Base-by-base conservation (phyloP, 2,329 filamentous ascomycete species). In the Epichloe gansuensis region DNA sequence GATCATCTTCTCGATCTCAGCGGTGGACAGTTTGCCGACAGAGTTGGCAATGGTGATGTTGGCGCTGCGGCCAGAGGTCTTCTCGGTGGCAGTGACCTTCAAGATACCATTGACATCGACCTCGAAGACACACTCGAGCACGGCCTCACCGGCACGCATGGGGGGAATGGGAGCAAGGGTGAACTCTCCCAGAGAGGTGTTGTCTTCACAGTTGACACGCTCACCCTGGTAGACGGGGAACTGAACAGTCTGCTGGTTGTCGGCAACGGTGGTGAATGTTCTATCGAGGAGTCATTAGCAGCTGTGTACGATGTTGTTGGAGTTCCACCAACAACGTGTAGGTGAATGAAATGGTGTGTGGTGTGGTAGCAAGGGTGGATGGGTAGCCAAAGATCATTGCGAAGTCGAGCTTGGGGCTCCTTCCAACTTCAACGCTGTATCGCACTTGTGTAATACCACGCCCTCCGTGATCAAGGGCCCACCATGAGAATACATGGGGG, bases 11-110 rank as follows among this genome's bases (percentile, higher is more conserved):
- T 98, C 93, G 60, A 98, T 98, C 77, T 98, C 93, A 57, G 75
- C 74, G 51, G 85, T 87, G 57, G 89, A 95, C 61, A 98, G 88
- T 81, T 98, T 98, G 72, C 93, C 93, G 65, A 98, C 91, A 55
- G 93, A 95, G 84, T 98, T 98, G 74, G 88, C 89, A 75, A 98
- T 98, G 70, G 93, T 98, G 73, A 98, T 98, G 84, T 98, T 98
- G 74, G 93, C 93, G 67, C 81, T 93, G 71, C 93, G 90, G 66
- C 93, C 93, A 36, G 93, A 95, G 63, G 89, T 91, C 84, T 98
- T 98, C 82, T 98, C 93, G 47, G 91, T 96, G 61, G 93, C 93
- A 58, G 91, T 97, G 66, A 97, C 93, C 84, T 98, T 98, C 61
- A 98, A 85, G 71, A 96, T 95, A 85, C 93, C 93, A 80, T 98